phyloP scores from a whole-genome alignment of 139 green algal genomes.

The Mesotaenium endlicherianum region DNA sequence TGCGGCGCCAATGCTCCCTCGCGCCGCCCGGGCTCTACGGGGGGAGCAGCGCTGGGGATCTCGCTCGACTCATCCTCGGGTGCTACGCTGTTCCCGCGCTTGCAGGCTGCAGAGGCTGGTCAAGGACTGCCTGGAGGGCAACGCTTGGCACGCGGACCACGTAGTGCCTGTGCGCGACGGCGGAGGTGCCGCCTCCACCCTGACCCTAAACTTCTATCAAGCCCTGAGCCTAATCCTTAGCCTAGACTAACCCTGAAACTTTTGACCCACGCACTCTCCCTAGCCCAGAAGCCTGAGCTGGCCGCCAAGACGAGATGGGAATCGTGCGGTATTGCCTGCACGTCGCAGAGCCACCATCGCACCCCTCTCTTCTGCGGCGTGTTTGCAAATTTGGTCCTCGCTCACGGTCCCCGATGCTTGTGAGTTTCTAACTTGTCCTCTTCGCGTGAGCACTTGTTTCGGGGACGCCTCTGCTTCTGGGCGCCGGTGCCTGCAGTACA shows the following conservation, averaged over 20 bases:
- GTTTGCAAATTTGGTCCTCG: too few species aligned
- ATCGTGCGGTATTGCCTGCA: too few species aligned
- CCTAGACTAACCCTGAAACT: not conserved
- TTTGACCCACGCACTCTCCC: not conserved
- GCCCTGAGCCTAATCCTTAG: not conserved
- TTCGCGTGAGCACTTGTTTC: too few species aligned
- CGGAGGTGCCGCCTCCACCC: constrained; percentile 31
- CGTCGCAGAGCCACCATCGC: too few species aligned
- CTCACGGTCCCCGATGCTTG: too few species aligned
- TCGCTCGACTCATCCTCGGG: not conserved
- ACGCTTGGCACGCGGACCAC: constrained; percentile 61
- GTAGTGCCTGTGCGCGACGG: constrained; percentile 42
- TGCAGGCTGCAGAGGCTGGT: constrained; percentile 38
- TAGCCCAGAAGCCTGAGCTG: too few species aligned
- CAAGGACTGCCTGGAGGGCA: constrained; percentile 3
- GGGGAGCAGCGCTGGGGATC: not conserved
- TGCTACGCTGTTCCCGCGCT: not conserved
- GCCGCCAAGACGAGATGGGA: too few species aligned
- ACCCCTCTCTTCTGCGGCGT: too few species aligned
- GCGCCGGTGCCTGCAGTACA: too few species aligned
- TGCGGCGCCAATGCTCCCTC: not conserved
- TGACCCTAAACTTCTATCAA: not conserved
- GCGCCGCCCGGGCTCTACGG: not conserved
- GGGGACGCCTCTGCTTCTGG: too few species aligned
- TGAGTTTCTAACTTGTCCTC: not conserved